phyloP scores from a whole-genome alignment of 148 eudicot species.

The Dysphania ambrosioides region DNA sequence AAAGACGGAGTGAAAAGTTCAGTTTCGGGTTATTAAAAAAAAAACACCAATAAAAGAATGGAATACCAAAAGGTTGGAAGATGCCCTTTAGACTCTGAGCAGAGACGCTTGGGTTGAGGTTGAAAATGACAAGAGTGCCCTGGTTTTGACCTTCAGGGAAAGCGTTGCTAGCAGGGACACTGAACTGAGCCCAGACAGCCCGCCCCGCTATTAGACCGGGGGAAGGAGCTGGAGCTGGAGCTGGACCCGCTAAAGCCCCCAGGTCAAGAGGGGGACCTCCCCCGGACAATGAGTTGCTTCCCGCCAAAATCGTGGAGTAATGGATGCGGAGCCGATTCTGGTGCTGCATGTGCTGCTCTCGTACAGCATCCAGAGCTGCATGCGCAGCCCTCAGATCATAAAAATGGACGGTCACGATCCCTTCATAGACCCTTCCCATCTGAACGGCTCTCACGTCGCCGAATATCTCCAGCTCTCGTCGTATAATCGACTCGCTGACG shows the following conservation, averaged over 20 bases:
- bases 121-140: conserved; percentile 74
- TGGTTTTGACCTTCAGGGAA: conserved; percentile 69
- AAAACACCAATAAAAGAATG: not conserved
- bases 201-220: conserved; percentile 54
- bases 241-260: not conserved
- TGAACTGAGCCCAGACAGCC: conserved; percentile 84
- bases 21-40: too few species aligned
- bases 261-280: too few species aligned
- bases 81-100: conserved; percentile 35
- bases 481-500: conserved; percentile 54
- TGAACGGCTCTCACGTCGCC: conserved; percentile 83
- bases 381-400: conserved; percentile 66
- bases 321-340: conserved; percentile 53
- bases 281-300: not conserved
- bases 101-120: conserved; percentile 44
- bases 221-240: conserved; percentile 34
- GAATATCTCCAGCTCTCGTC: conserved; percentile 67
- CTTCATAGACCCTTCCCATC: conserved; percentile 71
- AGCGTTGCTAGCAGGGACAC: conserved; percentile 38
- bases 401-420: conserved; percentile 76
- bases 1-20: too few species aligned
- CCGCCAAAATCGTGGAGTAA: conserved; percentile 27
- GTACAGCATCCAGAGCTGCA: conserved; percentile 48
- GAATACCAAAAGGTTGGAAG: conserved; percentile 60
- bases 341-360: conserved; percentile 81